A percentile compares a stretch with the other conserved stretches of the same genome.
Conservation (phyloP, 768 basidiomycete genomes). For the Auriscalpium orientale region DNA sequence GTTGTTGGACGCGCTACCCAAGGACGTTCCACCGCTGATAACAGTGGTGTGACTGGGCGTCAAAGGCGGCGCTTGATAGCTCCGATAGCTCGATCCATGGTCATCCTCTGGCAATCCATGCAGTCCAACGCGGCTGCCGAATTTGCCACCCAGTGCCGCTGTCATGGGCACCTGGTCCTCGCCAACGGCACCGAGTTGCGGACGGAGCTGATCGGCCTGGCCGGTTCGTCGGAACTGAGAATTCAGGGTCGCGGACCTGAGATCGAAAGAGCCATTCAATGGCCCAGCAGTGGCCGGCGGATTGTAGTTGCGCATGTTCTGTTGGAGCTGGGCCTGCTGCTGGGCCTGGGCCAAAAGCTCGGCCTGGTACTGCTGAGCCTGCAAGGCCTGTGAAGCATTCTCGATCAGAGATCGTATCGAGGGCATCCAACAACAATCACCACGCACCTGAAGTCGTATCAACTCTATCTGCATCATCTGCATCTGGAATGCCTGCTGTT, state of each 20-base stretch:
- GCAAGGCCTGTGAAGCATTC: constrained; percentile 39
- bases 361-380: constrained; percentile 72
- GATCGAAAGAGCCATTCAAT: constrained; percentile 52
- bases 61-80: constrained; percentile 31
- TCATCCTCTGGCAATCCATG: constrained; percentile 38
- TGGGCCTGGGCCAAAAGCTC: constrained; percentile 59
- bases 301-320: constrained; percentile 40
- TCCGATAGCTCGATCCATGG: constrained; percentile 14
- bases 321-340: constrained; percentile 32
- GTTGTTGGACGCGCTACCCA: constrained; percentile 40
- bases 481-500: constrained; percentile 65
- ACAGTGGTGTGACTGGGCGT: constrained; percentile 59
- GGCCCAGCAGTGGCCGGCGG: constrained; percentile 74
- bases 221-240: constrained; percentile 59
- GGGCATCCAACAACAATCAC: background rate
- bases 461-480: constrained; percentile 84
- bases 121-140: constrained; percentile 51
- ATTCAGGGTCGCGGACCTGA: constrained; percentile 46
- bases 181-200: constrained; percentile 44
- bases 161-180: constrained; percentile 76
- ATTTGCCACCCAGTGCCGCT: constrained; percentile 68
- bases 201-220: constrained; percentile 59
- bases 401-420: constrained; percentile 7
- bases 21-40: constrained; percentile 66
- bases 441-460: constrained; percentile 66